Base-by-base conservation (phyloP, 768 basidiomycete genomes). In the Lactarius tabidus region DNA sequence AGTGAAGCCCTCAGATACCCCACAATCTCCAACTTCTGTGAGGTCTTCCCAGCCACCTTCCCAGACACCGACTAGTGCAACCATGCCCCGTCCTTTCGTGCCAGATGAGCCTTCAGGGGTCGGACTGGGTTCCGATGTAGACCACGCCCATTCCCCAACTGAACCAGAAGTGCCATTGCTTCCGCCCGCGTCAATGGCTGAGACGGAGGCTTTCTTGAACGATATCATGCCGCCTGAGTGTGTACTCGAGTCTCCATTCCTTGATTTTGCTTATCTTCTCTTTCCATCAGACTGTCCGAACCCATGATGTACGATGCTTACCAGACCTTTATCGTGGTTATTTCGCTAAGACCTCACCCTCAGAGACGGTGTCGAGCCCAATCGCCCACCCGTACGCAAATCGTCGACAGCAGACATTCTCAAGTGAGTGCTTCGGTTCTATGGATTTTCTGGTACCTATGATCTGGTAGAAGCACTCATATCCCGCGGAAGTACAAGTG, bases 401-500 rank as follows among this genome's bases (percentile, higher is more conserved):
- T 70, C 28, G 29, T 66, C 43, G 71, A 72, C 59, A 33, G 41
- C 56, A 72, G 74, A 20, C 69, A 61, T 57, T 35, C 74, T 61
- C 54, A 69, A 67, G 57, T 70, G 26, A 39, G 8, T 39, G 18
- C 29, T n/a, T 33, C 65, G 26, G 18, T 18, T 17, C 23, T 29
- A 20, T 56, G 12, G 38, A 20, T 48, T 45, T 31, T 6, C 41
- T 26, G 28, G 14, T 35, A 17, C 55, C 54, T 17, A 60, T 72
- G 2, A 73, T 43, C 6, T 45, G 28, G 43, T 58, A 88, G 87
- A 67, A 82, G 48, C 31, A 61, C 35, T 10, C 9, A 65, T 17
- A 67, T 85, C 45, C 77, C 77, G 26, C 85, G 84, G 71, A 82
- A 82, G 60, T 90, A 84, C 84, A 84, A 79, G 67, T 90, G 89